Evolutionary conservation across 2,329 filamentous ascomycete species (phyloP).

Genomic region (Cladosporium sp.): DNA sequence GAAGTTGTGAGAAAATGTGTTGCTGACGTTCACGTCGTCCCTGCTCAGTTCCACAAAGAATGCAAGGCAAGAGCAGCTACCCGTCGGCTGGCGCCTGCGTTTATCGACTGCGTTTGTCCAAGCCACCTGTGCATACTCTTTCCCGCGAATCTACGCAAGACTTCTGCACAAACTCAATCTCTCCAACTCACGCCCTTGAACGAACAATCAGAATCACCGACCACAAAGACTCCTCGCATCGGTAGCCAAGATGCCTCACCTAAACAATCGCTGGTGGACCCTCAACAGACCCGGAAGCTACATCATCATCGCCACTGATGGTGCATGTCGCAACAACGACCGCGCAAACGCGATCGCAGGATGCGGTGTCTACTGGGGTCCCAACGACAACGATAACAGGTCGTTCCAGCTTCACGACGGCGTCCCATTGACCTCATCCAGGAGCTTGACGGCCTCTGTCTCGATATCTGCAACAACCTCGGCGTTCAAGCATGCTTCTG

Average conservation of each 20-base stretch:
- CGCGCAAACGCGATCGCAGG: slow-evolving; percentile 19
- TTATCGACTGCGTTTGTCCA: background rate
- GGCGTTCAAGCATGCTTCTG: slow-evolving; percentile 31
- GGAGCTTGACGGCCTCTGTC: slow-evolving; percentile 19
- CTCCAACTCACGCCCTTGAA: too few species aligned
- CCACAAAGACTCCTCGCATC: background rate
- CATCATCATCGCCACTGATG: slow-evolving; percentile 27
- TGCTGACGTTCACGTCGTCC: background rate
- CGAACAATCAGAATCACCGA: too few species aligned
- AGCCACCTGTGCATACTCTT: background rate
- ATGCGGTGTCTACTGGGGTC: slow-evolving; percentile 25
- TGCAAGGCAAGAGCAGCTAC: background rate
- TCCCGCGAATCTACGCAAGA: background rate
- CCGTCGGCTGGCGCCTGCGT: background rate
- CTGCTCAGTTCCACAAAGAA: background rate
- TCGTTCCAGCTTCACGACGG: slow-evolving; percentile 21
- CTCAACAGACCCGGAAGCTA: background rate
- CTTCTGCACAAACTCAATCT: too few species aligned
- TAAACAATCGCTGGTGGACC: background rate
- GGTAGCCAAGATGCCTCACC: background rate
- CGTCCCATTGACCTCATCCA: slow-evolving; percentile 24
- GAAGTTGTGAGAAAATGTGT: background rate
- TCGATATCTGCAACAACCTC: slow-evolving; percentile 24
- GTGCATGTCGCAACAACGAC: slow-evolving; percentile 29
- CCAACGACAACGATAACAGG: background rate